These are phyloP conservation scores for Diplodia seriata DNA, from an alignment of 2,329 filamentous ascomycete species.

Conservation along the genomic window DNA sequence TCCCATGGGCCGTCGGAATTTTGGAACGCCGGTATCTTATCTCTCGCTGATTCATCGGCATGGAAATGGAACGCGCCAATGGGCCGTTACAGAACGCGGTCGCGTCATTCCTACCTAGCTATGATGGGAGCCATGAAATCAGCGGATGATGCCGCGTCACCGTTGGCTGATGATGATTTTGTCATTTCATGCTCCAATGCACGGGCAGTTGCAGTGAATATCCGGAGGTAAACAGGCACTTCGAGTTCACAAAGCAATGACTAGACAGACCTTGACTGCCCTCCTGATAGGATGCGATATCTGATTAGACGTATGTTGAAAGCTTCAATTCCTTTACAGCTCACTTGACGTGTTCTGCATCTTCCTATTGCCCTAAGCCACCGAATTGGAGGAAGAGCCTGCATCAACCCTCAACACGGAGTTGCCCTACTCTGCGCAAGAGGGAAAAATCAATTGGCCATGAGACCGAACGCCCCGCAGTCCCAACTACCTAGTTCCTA, in stretches of 20 bases:
- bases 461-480: constrained; percentile 27
- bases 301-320: too few species aligned
- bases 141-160: not conserved
- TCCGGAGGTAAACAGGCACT: too few species aligned
- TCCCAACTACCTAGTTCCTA: constrained; percentile 29
- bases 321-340: too few species aligned
- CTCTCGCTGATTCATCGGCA: constrained; percentile 20
- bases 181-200: too few species aligned
- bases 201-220: too few species aligned
- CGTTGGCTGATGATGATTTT: too few species aligned
- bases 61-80: not conserved
- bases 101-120: not conserved
- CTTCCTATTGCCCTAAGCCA: not conserved
- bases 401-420: not conserved
- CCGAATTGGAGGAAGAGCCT: not conserved
- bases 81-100: constrained; percentile 5
- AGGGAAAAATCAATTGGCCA: constrained; percentile 20
- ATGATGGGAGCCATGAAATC: not conserved
- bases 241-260: too few species aligned
- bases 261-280: too few species aligned
- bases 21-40: constrained; percentile 32
- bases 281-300: too few species aligned
- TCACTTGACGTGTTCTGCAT: not conserved
- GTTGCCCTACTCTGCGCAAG: not conserved
- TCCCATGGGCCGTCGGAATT: constrained; percentile 26